phyloP scores from a whole-genome alignment of 495 filamentous ascomycete species.

The Lasiosphaeriaceae sp. region DNA sequence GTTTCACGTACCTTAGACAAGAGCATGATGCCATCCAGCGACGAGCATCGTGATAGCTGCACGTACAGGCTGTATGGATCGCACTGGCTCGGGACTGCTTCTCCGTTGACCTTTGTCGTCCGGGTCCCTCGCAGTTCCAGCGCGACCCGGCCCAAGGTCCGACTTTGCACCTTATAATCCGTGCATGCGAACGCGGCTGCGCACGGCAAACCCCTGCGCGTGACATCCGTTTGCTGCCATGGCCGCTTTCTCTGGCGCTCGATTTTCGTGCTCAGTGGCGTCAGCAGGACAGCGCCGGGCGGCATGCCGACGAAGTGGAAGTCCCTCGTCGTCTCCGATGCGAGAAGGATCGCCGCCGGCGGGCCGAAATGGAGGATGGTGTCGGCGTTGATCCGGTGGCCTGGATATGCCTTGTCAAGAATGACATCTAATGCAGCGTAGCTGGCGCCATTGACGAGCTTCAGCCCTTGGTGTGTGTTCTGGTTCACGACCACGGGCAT shows the following conservation, averaged over 20 bases:
- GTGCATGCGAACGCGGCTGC: background rate
- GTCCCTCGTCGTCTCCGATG: background rate
- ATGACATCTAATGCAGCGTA: background rate
- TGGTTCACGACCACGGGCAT: slow-evolving; percentile 1
- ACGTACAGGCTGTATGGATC: slow-evolving; percentile 2
- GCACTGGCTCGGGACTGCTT: background rate
- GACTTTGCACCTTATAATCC: background rate
- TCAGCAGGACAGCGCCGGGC: background rate
- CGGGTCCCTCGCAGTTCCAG: too few relatives aligned
- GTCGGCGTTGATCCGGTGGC: background rate
- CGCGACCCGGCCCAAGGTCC: background rate
- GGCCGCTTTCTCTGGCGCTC: background rate
- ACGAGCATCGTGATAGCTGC: background rate
- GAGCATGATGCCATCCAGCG: background rate
- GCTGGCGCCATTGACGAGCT: slow-evolving; percentile 1
- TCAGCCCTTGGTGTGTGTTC: slow-evolving; percentile 2
- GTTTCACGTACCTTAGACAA: background rate
- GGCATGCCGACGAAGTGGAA: slow-evolving; percentile 2
- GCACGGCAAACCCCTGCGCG: slow-evolving; percentile 3
- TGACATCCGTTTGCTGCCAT: background rate
- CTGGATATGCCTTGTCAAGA: background rate
- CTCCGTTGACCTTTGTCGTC: background rate
- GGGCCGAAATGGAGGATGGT: background rate
- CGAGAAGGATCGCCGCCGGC: background rate
- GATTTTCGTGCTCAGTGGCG: background rate